Evolutionary conservation across 768 basidiomycete species (phyloP), one percentile per base, ranked within the genome.

Genomic region (Leccinum pellstonianum): DNA sequence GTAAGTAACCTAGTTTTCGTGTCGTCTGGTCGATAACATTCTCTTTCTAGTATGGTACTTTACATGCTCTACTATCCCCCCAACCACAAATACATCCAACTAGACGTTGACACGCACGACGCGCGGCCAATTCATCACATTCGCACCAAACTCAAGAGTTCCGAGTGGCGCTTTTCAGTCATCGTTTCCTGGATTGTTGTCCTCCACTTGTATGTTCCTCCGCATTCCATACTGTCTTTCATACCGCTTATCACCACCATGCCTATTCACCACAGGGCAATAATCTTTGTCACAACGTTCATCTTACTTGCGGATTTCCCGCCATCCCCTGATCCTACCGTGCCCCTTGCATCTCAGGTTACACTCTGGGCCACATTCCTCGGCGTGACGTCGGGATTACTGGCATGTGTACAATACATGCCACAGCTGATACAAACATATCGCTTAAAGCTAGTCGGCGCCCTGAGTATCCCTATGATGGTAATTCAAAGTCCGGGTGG

Each of bases 381-480:
- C 4, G 97, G 97, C 8, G 76, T 98, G 23, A 81, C 86, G 2
- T 88, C 92, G 2, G 88, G 92, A 3, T 38, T 86, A 1, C 82
- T 97, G 5, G 90, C 94, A 1, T 83, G 85, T 4, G 76, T 90
- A 5, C 95, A 99, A 73, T 99, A 98, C 61, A 81, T 86, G 0
- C 95, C 96, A 0, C 95, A 97, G 72, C 78, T 99, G 25, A 64
- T 83, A 12, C 85, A 88, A 61, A 98, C 95, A 1, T 97, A 88
- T 66, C 77, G 76, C 5, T 73, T 82, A 31, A 89, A 86, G 68
- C 82, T 96, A 12, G 95, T 98, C 9, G 96, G 96, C 3, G 93
- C 94, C 0, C 78, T 98, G 15, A 95, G 93, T 68, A 91, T 99
- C 58, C 89, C 90, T 1, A 98, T 93, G 86, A 98, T 99, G 96